Evolutionary conservation across 805 yeast genomes (phyloP).

Genomic region (Starmerella vaccinii): DNA sequence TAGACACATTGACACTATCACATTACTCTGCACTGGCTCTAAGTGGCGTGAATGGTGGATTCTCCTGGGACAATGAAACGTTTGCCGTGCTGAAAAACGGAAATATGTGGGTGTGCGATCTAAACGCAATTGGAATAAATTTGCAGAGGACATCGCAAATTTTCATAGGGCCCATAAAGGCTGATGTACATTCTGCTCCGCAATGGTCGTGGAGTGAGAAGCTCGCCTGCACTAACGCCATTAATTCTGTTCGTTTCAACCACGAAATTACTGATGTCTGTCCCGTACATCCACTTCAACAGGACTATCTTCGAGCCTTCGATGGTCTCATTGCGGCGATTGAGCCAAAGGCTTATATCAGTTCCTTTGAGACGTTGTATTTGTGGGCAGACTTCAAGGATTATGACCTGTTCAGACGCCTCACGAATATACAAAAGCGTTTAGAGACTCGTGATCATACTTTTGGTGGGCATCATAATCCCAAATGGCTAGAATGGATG

Average conservation of each 20-base stretch:
- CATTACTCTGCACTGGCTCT: not conserved
- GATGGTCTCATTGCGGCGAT: not conserved
- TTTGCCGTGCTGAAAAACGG: constrained; percentile 1
- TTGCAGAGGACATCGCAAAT: not conserved
- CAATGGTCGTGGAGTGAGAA: constrained; percentile 4
- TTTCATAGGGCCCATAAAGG: not conserved
- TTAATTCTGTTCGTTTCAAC: not conserved
- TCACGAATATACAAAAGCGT: not conserved
- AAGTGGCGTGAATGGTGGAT: not conserved
- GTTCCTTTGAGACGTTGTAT: constrained; percentile 2
- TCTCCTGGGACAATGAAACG: not conserved
- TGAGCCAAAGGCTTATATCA: constrained; percentile 1
- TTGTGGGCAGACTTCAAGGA: constrained; percentile 3
- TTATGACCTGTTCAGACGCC: not conserved
- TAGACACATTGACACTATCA: not conserved
- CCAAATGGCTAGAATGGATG: constrained; percentile 1
- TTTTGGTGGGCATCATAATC: not conserved
- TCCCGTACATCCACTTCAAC: not conserved
- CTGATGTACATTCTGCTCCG: not conserved
- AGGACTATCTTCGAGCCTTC: not conserved
- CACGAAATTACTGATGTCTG: constrained; percentile 3
- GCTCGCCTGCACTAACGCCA: not conserved
- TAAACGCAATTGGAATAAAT: not conserved
- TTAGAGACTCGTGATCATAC: constrained; percentile 1
- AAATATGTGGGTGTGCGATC: constrained; percentile 5